Evolutionary conservation across 805 yeast species (phyloP).

Genomic region (Candida loeiensis): DNA sequence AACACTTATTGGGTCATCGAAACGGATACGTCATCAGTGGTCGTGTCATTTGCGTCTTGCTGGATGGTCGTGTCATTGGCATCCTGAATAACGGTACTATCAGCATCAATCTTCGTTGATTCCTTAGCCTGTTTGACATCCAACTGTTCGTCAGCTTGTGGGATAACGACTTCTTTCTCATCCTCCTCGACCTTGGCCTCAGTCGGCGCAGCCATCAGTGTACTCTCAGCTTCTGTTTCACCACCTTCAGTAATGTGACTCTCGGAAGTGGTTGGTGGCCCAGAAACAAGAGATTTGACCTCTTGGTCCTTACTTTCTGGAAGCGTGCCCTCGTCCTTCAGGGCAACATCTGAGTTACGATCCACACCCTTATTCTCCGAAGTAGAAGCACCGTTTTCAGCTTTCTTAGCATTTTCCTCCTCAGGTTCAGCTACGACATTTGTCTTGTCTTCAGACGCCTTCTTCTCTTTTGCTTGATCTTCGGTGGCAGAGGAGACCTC

Average conservation of each 20-base stretch:
- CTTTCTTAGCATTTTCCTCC: conserved; percentile 4
- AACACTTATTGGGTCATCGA: conserved; percentile 8
- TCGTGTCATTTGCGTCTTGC: conserved; percentile 48
- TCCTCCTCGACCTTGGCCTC: too few species aligned
- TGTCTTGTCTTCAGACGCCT: conserved; percentile 9
- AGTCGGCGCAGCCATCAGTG: too few species aligned
- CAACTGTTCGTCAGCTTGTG: background rate
- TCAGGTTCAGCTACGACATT: conserved; percentile 4
- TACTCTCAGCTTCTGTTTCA: background rate
- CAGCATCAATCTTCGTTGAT: conserved; percentile 2
- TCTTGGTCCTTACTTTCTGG: too few species aligned
- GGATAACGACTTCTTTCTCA: background rate
- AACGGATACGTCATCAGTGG: conserved; percentile 39
- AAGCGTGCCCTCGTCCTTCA: too few species aligned
- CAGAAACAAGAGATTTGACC: too few species aligned
- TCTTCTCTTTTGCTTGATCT: conserved; percentile 9
- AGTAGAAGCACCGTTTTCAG: too few species aligned
- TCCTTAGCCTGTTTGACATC: background rate
- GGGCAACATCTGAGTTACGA: background rate
- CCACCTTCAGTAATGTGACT: background rate
- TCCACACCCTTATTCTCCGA: background rate
- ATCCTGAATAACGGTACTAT: conserved; percentile 30
- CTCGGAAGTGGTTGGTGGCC: too few species aligned
- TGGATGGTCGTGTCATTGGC: conserved; percentile 46
- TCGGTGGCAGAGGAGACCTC: conserved; percentile 10